Evolutionary conservation across 176 grass and related monocot genomes (phyloP).

Genomic region (Triticum timopheevii): DNA sequence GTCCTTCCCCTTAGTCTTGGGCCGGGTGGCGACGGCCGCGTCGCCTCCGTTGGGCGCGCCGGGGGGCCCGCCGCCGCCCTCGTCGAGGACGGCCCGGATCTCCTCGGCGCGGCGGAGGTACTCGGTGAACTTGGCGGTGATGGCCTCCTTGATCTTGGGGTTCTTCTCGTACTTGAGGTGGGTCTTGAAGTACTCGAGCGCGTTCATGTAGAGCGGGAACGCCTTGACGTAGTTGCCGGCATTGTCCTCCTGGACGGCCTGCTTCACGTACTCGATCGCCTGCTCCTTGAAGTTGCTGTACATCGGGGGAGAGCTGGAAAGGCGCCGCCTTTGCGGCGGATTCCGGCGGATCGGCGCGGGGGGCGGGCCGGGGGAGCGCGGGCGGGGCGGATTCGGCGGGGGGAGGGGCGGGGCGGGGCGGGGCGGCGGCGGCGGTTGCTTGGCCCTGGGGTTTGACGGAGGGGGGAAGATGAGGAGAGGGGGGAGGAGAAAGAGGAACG

Average conservation of each 20-base stretch:
- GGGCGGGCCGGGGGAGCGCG: not conserved
- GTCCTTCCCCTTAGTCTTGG: slow-evolving; percentile 96
- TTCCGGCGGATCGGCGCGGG: slow-evolving; percentile 33
- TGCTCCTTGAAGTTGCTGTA: slow-evolving; percentile 99
- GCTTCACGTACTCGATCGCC: slow-evolving; percentile 99
- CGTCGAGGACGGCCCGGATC: slow-evolving; percentile 91
- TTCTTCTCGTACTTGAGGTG: slow-evolving; percentile 99
- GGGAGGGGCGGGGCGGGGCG: not conserved
- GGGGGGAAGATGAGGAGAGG: slow-evolving; percentile 30
- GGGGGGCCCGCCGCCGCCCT: slow-evolving; percentile 55
- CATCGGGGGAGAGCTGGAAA: slow-evolving; percentile 42
- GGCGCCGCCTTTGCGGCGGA: slow-evolving; percentile 41
- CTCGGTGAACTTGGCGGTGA: slow-evolving; percentile 97
- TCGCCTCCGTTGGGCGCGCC: slow-evolving; percentile 61
- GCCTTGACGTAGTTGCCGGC: slow-evolving; percentile 97
- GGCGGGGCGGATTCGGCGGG: slow-evolving; percentile 4
- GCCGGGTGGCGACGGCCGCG: slow-evolving; percentile 73
- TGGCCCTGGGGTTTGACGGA: slow-evolving; percentile 56
- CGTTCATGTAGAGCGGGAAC: slow-evolving; percentile 98
- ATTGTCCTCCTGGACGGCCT: slow-evolving; percentile 98
- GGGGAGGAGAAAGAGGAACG: slow-evolving; percentile 33
- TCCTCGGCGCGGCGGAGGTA: slow-evolving; percentile 98
- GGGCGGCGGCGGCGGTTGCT: slow-evolving; percentile 40
- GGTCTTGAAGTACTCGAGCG: slow-evolving; percentile 97
- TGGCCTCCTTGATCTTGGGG: slow-evolving; percentile 97